A percentile compares a stretch with the other conserved stretches of the same genome.
Evolutionary conservation across 2,329 filamentous ascomycete genomes (phyloP).

Genomic region (Claviceps cyperi): DNA sequence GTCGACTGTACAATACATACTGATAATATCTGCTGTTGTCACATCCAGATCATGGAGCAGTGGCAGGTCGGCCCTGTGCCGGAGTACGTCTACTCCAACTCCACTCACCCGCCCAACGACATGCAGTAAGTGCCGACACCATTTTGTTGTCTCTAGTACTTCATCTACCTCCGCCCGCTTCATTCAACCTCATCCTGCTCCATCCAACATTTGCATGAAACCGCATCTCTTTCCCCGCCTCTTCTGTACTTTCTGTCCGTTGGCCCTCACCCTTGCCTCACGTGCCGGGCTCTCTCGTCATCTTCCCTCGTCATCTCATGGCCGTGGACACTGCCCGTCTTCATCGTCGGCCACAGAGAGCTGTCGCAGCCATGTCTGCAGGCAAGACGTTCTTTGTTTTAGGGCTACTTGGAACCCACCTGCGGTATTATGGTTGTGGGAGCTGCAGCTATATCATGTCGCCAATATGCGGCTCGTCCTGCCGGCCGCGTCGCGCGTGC

Average conservation of each 20-base stretch:
- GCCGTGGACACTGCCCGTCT: not conserved
- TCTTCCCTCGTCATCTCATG: not conserved
- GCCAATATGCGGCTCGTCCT: not conserved
- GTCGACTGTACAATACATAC: slow-evolving; percentile 9
- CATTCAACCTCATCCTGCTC: slow-evolving; percentile 3
- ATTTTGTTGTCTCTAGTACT: slow-evolving; percentile 18
- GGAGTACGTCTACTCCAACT: slow-evolving; percentile 43
- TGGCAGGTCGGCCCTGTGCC: slow-evolving; percentile 47
- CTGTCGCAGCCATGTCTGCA: not conserved
- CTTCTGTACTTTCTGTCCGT: not conserved
- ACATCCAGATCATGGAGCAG: slow-evolving; percentile 41
- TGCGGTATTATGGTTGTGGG: not conserved
- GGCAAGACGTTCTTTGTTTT: not conserved
- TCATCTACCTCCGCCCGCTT: slow-evolving; percentile 6
- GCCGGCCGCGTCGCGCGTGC: not conserved
- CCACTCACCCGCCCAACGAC: slow-evolving; percentile 38
- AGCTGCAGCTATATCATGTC: too few species aligned
- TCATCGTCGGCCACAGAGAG: not conserved
- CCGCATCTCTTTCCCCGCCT: not conserved
- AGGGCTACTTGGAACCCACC: not conserved
- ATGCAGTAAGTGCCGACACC: slow-evolving; percentile 40
- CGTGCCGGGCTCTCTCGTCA: not conserved
- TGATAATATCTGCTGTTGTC: slow-evolving; percentile 11
- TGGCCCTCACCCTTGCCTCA: not conserved
- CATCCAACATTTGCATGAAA: slow-evolving; percentile 1